Evolutionary conservation across 1,139 yeast genomes (phyloP), one percentile per base, ranked within the genome.

Genomic region (Geotrichum candidum): DNA sequence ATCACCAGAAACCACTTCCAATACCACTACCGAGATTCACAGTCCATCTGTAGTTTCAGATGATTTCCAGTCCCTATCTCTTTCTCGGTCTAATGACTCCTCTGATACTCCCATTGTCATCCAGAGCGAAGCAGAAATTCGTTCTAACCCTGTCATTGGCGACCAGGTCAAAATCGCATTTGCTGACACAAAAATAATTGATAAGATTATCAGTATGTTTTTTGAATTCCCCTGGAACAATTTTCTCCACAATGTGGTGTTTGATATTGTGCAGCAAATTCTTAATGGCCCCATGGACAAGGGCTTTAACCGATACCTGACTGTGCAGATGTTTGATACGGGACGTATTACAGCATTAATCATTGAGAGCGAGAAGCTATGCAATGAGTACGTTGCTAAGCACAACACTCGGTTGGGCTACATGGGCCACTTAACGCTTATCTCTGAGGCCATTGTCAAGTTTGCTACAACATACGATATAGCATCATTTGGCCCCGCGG

Each of bases 141-240:
- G 97, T 65, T 78, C 78, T 25, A 79, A 82, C 60, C 92, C 96
- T 0, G 96, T 94, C 10, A 86, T 90, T 60, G 99, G 99, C 23
- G 99, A 94, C 74, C 83, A 80, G 68, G 81, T 94, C 72, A 94
- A 94, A 74, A 88, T 92, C 65, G 85, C 96, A 5, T 78, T 94
- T 54, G 87, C 85, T 69, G 97, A 94, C 73, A 87, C 89, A 61
- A 85, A 85, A 66, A 87, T 94, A 63, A 82, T 94, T 58, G 82
- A 90, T 55, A 86, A 87, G 58, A 88, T 94, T 60, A 77, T 92
- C 62, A 77, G 85, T 45, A 87, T 94, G 88, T 92, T 94, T 73
- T 88, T 92, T 81, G 82, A 83, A 69, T 94, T 91, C 75, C 99
- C 99, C 5, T 94, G 99, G 99, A 94, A 94, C 75, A 94, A 94